These are phyloP conservation scores for Xylaria sp. DNA, from an alignment of 2,329 filamentous ascomycete genomes.

Conservation along the genomic window DNA sequence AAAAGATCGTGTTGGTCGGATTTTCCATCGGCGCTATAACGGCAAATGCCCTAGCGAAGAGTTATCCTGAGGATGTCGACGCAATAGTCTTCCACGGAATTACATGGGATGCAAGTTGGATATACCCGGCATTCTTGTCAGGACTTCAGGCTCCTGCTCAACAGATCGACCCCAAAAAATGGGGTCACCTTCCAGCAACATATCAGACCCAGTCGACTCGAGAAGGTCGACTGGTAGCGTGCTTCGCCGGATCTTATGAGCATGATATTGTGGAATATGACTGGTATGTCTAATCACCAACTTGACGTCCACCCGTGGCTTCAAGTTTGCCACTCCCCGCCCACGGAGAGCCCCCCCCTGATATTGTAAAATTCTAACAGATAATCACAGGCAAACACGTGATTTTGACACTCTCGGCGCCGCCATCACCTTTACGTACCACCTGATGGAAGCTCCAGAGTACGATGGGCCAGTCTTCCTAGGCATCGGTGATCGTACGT, in stretches of 20 bases:
- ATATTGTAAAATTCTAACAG: neutral
- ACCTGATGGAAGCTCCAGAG: conserved; percentile 24
- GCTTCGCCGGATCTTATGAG: conserved; percentile 30
- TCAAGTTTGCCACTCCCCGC: too few species aligned
- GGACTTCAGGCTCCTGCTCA: conserved; percentile 27
- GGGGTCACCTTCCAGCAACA: conserved; percentile 19
- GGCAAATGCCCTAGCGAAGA: conserved; percentile 22
- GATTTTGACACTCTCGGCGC: conserved; percentile 31
- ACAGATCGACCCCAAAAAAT: conserved; percentile 22
- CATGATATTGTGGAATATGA: conserved; percentile 11
- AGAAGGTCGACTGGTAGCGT: conserved; percentile 25
- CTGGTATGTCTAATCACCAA: conserved; percentile 13
- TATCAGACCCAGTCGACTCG: conserved; percentile 30
- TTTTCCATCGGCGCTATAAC: conserved; percentile 24
- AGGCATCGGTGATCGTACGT: conserved; percentile 26
- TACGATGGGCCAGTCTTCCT: conserved; percentile 30
- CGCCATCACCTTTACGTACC: conserved; percentile 30
- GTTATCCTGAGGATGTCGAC: conserved; percentile 28
- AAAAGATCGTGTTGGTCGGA: conserved; percentile 24
- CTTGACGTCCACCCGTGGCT: neutral
- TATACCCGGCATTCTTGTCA: conserved; percentile 31
- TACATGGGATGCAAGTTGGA: conserved; percentile 23
- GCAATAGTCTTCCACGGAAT: conserved; percentile 26
- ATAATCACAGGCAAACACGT: conserved; percentile 5
- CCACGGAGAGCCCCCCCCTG: too few species aligned